A percentile compares a stretch with the other conserved stretches of the same genome.
These are phyloP conservation scores for Cyclotella choctawhatcheeana DNA, from an alignment of 108 stramenopile species.

Conservation along the genomic window DNA sequence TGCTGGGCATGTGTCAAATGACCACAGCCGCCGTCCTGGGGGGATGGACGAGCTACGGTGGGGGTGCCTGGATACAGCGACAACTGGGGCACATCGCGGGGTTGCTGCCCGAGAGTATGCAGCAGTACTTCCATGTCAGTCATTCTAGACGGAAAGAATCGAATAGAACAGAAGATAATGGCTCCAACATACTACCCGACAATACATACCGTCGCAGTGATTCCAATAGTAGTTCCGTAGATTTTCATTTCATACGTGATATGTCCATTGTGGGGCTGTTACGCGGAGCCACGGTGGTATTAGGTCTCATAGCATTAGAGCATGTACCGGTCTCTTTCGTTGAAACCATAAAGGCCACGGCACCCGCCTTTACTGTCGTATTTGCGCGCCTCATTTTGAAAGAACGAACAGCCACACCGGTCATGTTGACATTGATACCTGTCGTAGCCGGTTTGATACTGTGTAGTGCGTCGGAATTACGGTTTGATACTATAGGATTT, in stretches of 20 bases:
- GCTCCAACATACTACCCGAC: background rate
- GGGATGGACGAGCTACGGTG: slow-evolving; percentile 46
- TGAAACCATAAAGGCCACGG: slow-evolving; percentile 60
- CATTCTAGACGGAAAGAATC: too few relatives aligned
- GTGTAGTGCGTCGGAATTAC: slow-evolving; percentile 46
- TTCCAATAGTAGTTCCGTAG: background rate
- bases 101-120: too few relatives aligned
- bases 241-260: slow-evolving; percentile 30
- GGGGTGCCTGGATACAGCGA: background rate
- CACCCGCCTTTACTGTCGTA: slow-evolving; percentile 53
- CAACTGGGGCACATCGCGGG: too few relatives aligned
- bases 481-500: slow-evolving; percentile 50
- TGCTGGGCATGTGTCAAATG: slow-evolving; percentile 58
- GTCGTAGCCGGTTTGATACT: slow-evolving; percentile 49
- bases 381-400: slow-evolving; percentile 41
- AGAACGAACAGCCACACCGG: slow-evolving; percentile 46
- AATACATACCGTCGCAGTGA: slow-evolving; percentile 1
- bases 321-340: slow-evolving; percentile 60
- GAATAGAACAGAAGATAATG: too few relatives aligned
- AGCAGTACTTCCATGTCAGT: too few relatives aligned
- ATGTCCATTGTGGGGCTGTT: slow-evolving; percentile 50
- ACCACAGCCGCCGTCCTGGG: slow-evolving; percentile 51
- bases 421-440: slow-evolving; percentile 45
- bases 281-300: slow-evolving; percentile 50
- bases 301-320: slow-evolving; percentile 50